phyloP scores from a whole-genome alignment of 2,329 filamentous ascomycete species.

The Diaporthe helianthi region DNA sequence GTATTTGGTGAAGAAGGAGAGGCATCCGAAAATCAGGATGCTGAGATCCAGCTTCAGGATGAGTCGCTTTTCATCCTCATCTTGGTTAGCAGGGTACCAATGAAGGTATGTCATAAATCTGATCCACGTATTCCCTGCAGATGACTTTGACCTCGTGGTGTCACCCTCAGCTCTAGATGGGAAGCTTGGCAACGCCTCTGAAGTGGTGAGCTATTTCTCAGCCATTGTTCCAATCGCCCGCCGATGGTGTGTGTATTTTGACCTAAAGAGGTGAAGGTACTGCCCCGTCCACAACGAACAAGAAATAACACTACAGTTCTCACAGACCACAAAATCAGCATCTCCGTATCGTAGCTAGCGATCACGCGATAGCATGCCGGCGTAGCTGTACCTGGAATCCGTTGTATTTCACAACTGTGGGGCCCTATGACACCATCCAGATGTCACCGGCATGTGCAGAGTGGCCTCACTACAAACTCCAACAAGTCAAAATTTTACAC shows the following conservation, averaged over 20 bases:
- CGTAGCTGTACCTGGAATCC: not conserved
- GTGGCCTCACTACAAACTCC: too few relatives aligned
- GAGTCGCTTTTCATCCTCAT: constrained; percentile 43
- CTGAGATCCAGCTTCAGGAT: constrained; percentile 48
- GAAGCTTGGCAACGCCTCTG: not conserved
- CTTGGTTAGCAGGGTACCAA: constrained; percentile 46
- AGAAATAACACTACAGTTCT: too few relatives aligned
- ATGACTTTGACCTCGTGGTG: not conserved
- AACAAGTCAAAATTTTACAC: not conserved
- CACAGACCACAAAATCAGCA: too few relatives aligned
- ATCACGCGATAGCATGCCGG: not conserved
- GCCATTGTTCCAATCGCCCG: not conserved
- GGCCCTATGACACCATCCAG: constrained; percentile 12
- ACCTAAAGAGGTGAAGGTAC: too few relatives aligned
- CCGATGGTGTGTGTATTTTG: too few relatives aligned
- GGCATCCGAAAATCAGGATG: constrained; percentile 48
- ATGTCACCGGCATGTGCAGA: too few relatives aligned
- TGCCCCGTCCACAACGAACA: too few relatives aligned
- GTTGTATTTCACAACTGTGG: constrained; percentile 11
- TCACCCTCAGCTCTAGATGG: not conserved
- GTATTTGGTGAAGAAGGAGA: constrained; percentile 51
- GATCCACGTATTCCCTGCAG: constrained; percentile 37
- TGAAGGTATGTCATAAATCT: constrained; percentile 40
- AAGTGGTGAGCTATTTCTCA: not conserved
- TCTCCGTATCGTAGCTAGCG: not conserved